These are phyloP conservation scores for Ogataea parapolymorpha DNA, from an alignment of 805 yeast genomes.

Conservation along the genomic window DNA sequence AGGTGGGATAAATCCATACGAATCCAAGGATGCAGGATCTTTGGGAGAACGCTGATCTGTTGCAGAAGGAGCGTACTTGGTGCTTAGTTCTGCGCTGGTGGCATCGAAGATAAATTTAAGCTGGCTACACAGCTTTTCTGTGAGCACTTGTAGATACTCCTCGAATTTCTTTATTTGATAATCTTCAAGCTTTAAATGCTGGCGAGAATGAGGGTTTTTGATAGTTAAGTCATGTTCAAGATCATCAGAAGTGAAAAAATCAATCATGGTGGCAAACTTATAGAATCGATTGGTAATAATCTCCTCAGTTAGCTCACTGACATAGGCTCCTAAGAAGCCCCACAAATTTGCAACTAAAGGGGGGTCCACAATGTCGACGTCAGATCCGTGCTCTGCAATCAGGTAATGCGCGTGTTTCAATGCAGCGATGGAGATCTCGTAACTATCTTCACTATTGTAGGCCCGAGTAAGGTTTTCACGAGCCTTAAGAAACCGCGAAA, in stretches of 20 bases:
- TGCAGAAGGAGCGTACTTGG: too few relatives aligned
- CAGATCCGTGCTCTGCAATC: slow-evolving; percentile 25
- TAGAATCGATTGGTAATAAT: slow-evolving; percentile 39
- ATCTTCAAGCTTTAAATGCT: slow-evolving; percentile 39
- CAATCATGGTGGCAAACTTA: slow-evolving; percentile 53
- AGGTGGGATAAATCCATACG: slow-evolving; percentile 61
- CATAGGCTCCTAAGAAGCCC: slow-evolving; percentile 44
- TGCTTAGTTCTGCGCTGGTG: slow-evolving; percentile 37
- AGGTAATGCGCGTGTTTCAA: slow-evolving; percentile 24
- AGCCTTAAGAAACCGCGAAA: slow-evolving; percentile 37
- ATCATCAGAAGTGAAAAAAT: slow-evolving; percentile 46
- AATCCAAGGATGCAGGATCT: slow-evolving; percentile 11
- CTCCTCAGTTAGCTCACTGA: slow-evolving; percentile 32
- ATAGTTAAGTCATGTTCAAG: slow-evolving; percentile 32
- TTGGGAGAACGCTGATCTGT: slow-evolving; percentile 1
- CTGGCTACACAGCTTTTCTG: slow-evolving; percentile 28
- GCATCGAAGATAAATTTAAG: slow-evolving; percentile 28
- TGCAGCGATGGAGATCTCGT: slow-evolving; percentile 25
- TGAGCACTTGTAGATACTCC: slow-evolving; percentile 25
- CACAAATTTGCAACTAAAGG: slow-evolving; percentile 58
- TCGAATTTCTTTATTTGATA: slow-evolving; percentile 41
- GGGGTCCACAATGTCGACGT: slow-evolving; percentile 38
- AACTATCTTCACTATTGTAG: slow-evolving; percentile 21
- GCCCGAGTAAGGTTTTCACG: slow-evolving; percentile 39
- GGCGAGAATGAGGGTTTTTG: slow-evolving; percentile 17